Conservation (phyloP, 192 early-diverging fungal genomes). For the Entomortierella lignicola region DNA sequence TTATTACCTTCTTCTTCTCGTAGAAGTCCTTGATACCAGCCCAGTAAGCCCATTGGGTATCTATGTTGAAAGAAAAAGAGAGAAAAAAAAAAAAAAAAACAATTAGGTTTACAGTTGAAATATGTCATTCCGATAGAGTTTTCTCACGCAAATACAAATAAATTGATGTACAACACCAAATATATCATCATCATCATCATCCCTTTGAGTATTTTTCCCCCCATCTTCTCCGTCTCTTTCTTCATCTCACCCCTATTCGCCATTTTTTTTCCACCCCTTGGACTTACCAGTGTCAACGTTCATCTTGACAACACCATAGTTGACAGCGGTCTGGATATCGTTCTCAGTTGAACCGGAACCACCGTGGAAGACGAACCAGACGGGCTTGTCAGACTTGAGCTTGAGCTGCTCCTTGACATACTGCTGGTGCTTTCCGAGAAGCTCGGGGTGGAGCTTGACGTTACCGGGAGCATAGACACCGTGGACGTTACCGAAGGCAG, state of each 20-base stretch:
- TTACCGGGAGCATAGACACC: slow-evolving; percentile 98
- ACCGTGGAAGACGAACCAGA: slow-evolving; percentile 98
- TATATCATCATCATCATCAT: too few relatives aligned
- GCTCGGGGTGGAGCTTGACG: slow-evolving; percentile 92
- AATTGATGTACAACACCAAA: too few relatives aligned
- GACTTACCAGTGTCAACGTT: slow-evolving; percentile 89
- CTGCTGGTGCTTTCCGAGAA: slow-evolving; percentile 91
- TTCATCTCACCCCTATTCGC: too few relatives aligned
- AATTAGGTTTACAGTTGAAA: neutral
- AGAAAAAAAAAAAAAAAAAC: slow-evolving; percentile 1
- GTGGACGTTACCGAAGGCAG: slow-evolving; percentile 95
- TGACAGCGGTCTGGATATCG: slow-evolving; percentile 86
- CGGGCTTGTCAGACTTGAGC: slow-evolving; percentile 74
- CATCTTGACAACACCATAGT: slow-evolving; percentile 96
- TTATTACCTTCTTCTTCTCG: slow-evolving; percentile 81
- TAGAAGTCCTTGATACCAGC: slow-evolving; percentile 88
- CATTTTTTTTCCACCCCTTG: too few relatives aligned
- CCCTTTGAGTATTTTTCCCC: too few relatives aligned
- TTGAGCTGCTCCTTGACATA: slow-evolving; percentile 79
- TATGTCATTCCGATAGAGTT: too few relatives aligned
- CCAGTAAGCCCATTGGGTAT: slow-evolving; percentile 98
- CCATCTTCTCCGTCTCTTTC: too few relatives aligned
- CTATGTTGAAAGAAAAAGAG: too few relatives aligned
- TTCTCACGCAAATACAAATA: too few relatives aligned
- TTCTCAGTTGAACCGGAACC: slow-evolving; percentile 87